Base-by-base conservation (phyloP, 2,329 filamentous ascomycete species). In the Colletotrichum liriopes region DNA sequence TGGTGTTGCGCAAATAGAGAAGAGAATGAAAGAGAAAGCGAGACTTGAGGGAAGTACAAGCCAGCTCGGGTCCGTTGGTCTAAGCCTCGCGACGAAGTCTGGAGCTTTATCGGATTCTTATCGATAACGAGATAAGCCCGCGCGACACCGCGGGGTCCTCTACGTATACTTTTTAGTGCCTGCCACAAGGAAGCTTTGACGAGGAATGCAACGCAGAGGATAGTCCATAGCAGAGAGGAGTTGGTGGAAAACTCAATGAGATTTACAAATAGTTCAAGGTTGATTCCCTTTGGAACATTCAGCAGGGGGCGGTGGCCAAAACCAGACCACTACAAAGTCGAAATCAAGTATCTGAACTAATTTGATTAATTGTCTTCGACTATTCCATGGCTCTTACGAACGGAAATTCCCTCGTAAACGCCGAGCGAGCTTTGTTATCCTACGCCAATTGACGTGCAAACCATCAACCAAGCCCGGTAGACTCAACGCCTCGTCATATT, bases 71-170 rank as follows among this genome's bases (percentile, higher is more conserved):
- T 52, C 47, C 18, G 35, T 52, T 63, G 35, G 47, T 29, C 45
- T 51, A 37, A 65, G 66, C 70, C 67, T 71, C 39, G 67, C 55
- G 67, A 71, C 67, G 41, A 66, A 66, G 67, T 66, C 67, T 70
- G n/a, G 67, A 73, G 71, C 71, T 72, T 67, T 73, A 73, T 73
- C 71, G 45, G 60, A 8, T 43, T 20, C 56, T 71, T 73, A 73
- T 73, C 71, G 67, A 71, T 73, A 67, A 58, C 1, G 11, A 43
- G 71, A 73, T 71, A 73, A 60, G 29, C 16, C 9, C 11, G 26
- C 35, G 61, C 23, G 18, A n/a, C 43, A 49, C 41, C 20, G 43
- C 16, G 58, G 37, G 47, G 35, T 43, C 11, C 35, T 32, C 23
- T 18, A 43, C 2, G 5, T 41, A 32, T 4, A 6, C 12, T 32